Conservation (phyloP, 2,329 filamentous ascomycete genomes). For the Pestalotiopsis sp. region DNA sequence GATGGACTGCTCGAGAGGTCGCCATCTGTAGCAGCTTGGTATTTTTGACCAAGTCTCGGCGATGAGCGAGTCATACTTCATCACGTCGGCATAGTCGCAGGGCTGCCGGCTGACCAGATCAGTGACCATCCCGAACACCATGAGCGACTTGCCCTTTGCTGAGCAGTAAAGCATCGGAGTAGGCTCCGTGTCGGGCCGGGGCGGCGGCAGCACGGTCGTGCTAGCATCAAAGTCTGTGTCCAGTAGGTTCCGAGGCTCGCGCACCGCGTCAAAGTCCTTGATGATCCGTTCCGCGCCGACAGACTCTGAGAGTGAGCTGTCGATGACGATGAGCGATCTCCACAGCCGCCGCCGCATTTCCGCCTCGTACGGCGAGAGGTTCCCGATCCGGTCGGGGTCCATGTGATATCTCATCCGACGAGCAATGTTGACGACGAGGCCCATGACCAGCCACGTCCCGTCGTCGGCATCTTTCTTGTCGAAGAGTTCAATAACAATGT, state of each 20-base stretch:
- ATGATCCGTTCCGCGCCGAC: conserved; percentile 47
- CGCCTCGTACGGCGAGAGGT: conserved; percentile 43
- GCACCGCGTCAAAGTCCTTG: conserved; percentile 16
- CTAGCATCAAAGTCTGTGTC: conserved; percentile 44
- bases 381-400: conserved; percentile 42
- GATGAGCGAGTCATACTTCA: conserved; percentile 25
- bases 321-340: conserved; percentile 42
- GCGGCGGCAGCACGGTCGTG: conserved; percentile 37
- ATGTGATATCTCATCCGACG: conserved; percentile 46
- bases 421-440: conserved; percentile 30
- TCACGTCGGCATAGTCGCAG: conserved; percentile 24
- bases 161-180: conserved; percentile 9
- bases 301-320: conserved; percentile 43
- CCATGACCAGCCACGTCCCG: conserved; percentile 37
- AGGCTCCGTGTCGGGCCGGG: conserved; percentile 30
- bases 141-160: not conserved
- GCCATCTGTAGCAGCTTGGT: conserved; percentile 21
- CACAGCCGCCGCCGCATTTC: conserved; percentile 49
- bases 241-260: conserved; percentile 43
- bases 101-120: conserved; percentile 20
- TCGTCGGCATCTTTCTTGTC: conserved; percentile 32
- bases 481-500: conserved; percentile 35
- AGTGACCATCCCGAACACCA: not conserved
- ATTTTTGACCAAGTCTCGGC: conserved; percentile 16
- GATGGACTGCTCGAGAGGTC: conserved; percentile 35